A percentile compares a stretch with the other conserved stretches of the same genome.
These are phyloP conservation scores for Neurospora tetraspora DNA, from an alignment of 495 filamentous ascomycete genomes.

Conservation along the genomic window DNA sequence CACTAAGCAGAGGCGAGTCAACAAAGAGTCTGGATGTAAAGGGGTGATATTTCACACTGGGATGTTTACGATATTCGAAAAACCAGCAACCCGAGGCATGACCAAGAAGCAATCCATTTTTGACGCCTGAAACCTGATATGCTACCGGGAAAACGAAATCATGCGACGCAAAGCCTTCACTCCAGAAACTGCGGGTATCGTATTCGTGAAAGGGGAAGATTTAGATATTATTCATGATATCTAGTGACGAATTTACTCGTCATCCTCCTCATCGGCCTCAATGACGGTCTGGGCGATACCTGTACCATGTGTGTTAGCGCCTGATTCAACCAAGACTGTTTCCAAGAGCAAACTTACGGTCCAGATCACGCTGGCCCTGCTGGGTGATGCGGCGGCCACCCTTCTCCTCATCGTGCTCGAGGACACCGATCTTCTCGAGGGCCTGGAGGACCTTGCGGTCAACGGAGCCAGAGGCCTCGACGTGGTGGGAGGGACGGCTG, in stretches of 20 bases:
- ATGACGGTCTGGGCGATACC: slow-evolving; percentile 65
- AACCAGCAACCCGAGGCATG: slow-evolving; percentile 7
- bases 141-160: slow-evolving; percentile 26
- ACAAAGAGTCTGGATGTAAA: slow-evolving; percentile 48
- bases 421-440: slow-evolving; percentile 96
- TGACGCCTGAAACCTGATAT: slow-evolving; percentile 28
- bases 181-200: slow-evolving; percentile 1
- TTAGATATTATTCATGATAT: slow-evolving; percentile 1
- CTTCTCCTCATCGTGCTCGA: slow-evolving; percentile 94
- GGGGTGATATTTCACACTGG: neutral
- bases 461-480: slow-evolving; percentile 86
- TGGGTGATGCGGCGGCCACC: slow-evolving; percentile 96
- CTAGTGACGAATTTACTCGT: slow-evolving; percentile 36
- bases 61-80: neutral
- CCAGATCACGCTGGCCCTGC: slow-evolving; percentile 94
- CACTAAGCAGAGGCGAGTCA: neutral
- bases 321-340: too few species aligned
- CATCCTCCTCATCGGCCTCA: slow-evolving; percentile 59
- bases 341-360: slow-evolving; percentile 46
- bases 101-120: slow-evolving; percentile 27
- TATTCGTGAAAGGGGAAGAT: slow-evolving; percentile 1
- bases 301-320: slow-evolving; percentile 9
- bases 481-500: slow-evolving; percentile 82
- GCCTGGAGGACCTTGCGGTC: slow-evolving; percentile 94
- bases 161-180: slow-evolving; percentile 12